Percentiles rank a stretch among this genome's conserved stretches.
Conservation (phyloP, 228 moss, liverwort and hornwort genomes). For the Sphagnum magellanicum region DNA sequence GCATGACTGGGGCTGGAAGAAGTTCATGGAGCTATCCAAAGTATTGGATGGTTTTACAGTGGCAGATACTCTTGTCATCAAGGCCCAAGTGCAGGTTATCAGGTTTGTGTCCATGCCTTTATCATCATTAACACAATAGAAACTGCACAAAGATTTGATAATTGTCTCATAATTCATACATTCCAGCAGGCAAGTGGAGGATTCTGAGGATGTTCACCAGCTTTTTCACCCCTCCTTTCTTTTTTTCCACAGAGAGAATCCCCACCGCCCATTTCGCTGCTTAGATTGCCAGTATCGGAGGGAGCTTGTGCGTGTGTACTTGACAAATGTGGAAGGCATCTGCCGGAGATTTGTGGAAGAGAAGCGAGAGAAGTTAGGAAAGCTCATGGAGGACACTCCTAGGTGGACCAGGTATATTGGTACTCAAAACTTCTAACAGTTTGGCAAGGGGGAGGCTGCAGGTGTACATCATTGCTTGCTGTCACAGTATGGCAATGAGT, state of each 20-base stretch:
- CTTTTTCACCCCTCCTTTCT: not conserved
- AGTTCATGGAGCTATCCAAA: slow-evolving; percentile 99
- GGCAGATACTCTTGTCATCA: slow-evolving; percentile 95
- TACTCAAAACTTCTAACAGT: not conserved
- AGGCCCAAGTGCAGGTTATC: slow-evolving; percentile 99
- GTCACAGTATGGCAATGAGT: too few relatives aligned
- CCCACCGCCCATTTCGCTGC: slow-evolving; percentile 97
- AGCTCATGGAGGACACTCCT: slow-evolving; percentile 91
- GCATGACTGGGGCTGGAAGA: slow-evolving; percentile 99
- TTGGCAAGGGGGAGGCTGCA: not conserved
- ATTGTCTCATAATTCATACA: not conserved
- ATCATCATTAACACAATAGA: not conserved
- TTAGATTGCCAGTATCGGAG: slow-evolving; percentile 97
- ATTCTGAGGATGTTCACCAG: not conserved
- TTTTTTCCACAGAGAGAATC: slow-evolving; percentile 80
- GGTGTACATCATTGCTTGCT: too few relatives aligned
- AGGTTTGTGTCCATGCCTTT: slow-evolving; percentile 34
- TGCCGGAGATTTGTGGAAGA: slow-evolving; percentile 99
- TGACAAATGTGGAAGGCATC: slow-evolving; percentile 98
- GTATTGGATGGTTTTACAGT: slow-evolving; percentile 98
- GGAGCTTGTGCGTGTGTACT: slow-evolving; percentile 94
- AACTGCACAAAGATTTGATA: not conserved
- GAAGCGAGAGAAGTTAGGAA: slow-evolving; percentile 94
- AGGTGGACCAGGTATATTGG: slow-evolving; percentile 72
- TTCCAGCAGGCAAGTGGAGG: not conserved